A percentile compares a stretch with the other conserved stretches of the same genome.
Conservation (phyloP, 2,329 filamentous ascomycete genomes). For the Penicillium sp. region DNA sequence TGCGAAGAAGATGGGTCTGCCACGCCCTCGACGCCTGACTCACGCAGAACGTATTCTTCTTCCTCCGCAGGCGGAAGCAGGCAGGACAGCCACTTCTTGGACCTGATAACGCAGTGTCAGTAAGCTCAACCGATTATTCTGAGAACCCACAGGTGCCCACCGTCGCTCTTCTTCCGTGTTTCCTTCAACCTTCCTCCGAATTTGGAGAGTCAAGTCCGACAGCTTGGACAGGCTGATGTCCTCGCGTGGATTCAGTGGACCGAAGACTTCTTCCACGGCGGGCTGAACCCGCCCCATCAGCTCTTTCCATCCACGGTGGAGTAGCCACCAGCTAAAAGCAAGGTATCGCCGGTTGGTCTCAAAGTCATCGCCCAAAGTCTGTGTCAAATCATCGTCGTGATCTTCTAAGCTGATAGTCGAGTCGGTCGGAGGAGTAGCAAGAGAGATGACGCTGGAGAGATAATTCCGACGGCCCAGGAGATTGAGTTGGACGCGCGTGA, state of each 20-base stretch:
- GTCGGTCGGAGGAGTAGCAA: slow-evolving; percentile 70
- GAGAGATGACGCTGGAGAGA: slow-evolving; percentile 86
- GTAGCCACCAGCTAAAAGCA: slow-evolving; percentile 96
- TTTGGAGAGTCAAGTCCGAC: slow-evolving; percentile 73
- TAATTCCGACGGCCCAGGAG: slow-evolving; percentile 93
- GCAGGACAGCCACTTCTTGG: slow-evolving; percentile 72
- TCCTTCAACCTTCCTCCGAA: slow-evolving; percentile 81
- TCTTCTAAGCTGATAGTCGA: slow-evolving; percentile 86
- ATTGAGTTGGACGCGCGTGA: slow-evolving; percentile 94
- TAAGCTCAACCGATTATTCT: slow-evolving; percentile 19
- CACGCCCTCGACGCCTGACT: slow-evolving; percentile 66
- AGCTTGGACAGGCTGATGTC: slow-evolving; percentile 77
- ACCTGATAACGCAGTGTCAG: slow-evolving; percentile 33
- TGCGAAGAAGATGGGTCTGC: slow-evolving; percentile 36
- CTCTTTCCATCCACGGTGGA: slow-evolving; percentile 83
- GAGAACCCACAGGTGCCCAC: slow-evolving; percentile 30
- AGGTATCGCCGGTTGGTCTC: slow-evolving; percentile 93
- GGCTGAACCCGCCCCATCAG: slow-evolving; percentile 74
- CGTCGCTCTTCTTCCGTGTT: slow-evolving; percentile 59
- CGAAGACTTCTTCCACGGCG: slow-evolving; percentile 87
- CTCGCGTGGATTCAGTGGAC: slow-evolving; percentile 81
- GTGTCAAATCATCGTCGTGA: slow-evolving; percentile 84
- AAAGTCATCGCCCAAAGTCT: slow-evolving; percentile 85
- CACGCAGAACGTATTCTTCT: slow-evolving; percentile 77
- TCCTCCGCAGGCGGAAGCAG: slow-evolving; percentile 73